Conservation (phyloP, 1,139 yeast genomes). For the Wickerhamomyces sp. region DNA sequence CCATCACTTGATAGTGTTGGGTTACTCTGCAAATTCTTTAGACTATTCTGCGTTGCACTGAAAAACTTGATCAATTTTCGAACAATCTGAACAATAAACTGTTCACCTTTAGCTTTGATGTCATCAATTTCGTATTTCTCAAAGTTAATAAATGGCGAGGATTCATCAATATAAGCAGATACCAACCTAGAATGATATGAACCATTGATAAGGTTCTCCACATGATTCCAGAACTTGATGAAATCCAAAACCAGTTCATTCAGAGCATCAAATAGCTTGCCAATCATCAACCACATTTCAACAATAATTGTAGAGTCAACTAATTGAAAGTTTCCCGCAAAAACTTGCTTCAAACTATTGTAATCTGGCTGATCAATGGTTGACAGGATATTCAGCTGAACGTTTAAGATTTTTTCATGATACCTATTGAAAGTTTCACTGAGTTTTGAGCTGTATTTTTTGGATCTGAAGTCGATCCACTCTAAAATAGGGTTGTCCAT, state of each 20-base stretch:
- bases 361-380: constrained; percentile 25
- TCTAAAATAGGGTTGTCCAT: constrained; percentile 61
- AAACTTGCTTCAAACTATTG: constrained; percentile 18
- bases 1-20: constrained; percentile 18
- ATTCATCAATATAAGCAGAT: constrained; percentile 22
- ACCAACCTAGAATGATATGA: constrained; percentile 34
- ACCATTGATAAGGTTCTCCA: constrained; percentile 41
- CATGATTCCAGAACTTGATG: constrained; percentile 41
- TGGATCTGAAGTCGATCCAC: constrained; percentile 50
- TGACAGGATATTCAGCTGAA: constrained; percentile 29
- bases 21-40: constrained; percentile 12
- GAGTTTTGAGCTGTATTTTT: constrained; percentile 33
- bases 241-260: constrained; percentile 28
- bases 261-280: constrained; percentile 41
- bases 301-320: constrained; percentile 43
- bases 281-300: constrained; percentile 50
- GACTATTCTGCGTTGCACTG: constrained; percentile 29
- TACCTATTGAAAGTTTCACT: constrained; percentile 29
- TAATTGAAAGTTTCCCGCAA: constrained; percentile 21
- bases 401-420: constrained; percentile 31
- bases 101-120: constrained; percentile 33
- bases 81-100: constrained; percentile 30
- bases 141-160: constrained; percentile 27
- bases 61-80: constrained; percentile 33
- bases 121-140: constrained; percentile 33